phyloP scores from a whole-genome alignment of 768 basidiomycete genomes.

The Goffeauzyma gilvescens region DNA sequence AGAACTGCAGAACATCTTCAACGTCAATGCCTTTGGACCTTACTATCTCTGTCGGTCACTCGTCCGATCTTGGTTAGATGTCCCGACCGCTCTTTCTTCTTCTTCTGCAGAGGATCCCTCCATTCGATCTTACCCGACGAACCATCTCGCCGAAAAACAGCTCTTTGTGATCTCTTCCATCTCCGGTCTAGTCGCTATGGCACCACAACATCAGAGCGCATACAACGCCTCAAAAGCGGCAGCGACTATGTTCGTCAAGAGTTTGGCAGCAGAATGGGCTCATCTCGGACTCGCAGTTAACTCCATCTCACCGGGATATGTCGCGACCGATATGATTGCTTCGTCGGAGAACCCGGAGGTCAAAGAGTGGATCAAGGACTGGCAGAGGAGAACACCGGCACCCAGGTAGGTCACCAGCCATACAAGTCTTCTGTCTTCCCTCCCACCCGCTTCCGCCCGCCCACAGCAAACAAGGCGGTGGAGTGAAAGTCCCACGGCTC shows the following conservation, averaged over 20 bases:
- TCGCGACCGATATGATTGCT: conserved; percentile 29
- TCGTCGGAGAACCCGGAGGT: conserved; percentile 11
- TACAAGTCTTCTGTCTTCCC: neutral
- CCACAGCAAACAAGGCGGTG: neutral
- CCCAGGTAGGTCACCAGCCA: conserved; percentile 10
- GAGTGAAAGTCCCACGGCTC: too few relatives aligned
- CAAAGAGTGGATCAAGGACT: conserved; percentile 17
- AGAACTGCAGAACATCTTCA: conserved; percentile 18
- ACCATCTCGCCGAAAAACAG: conserved; percentile 19
- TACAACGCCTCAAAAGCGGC: conserved; percentile 28
- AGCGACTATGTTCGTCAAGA: conserved; percentile 24
- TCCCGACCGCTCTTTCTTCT: conserved; percentile 7
- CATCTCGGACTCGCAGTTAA: conserved; percentile 26
- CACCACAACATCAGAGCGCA: conserved; percentile 26
- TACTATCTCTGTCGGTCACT: conserved; percentile 26
- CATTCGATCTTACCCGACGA: conserved; percentile 6
- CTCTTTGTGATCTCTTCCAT: conserved; percentile 29
- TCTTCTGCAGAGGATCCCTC: neutral
- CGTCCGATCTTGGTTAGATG: conserved; percentile 23
- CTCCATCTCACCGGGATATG: conserved; percentile 28
- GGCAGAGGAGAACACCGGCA: conserved; percentile 25
- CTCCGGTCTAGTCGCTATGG: conserved; percentile 27
- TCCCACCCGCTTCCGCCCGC: neutral
- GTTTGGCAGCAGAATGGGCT: conserved; percentile 30
- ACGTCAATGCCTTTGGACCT: conserved; percentile 26